These are phyloP conservation scores for Polyporus tsugae DNA, from an alignment of 1,284 basidiomycete genomes.

Conservation along the genomic window DNA sequence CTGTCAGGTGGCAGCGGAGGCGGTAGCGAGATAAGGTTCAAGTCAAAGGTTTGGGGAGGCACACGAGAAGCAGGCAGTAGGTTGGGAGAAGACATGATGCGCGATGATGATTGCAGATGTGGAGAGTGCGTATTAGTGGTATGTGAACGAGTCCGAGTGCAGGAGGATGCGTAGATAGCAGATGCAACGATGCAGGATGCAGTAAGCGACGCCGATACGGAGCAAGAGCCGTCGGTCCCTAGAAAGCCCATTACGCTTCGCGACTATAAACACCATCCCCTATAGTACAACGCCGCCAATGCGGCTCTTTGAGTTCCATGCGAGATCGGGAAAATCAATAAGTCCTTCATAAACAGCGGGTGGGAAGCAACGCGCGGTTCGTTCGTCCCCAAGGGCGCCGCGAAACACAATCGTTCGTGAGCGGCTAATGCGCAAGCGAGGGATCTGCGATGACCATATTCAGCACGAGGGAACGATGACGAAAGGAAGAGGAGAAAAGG, in stretches of 20 bases:
- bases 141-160: conserved; percentile 18
- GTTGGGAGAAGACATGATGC: conserved; percentile 13
- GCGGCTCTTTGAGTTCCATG: conserved; percentile 28
- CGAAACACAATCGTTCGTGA: not conserved
- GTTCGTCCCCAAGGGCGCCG: conserved; percentile 2
- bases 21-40: conserved; percentile 12
- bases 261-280: conserved; percentile 28
- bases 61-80: not conserved
- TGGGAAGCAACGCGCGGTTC: not conserved
- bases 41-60: not conserved
- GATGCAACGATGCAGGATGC: conserved; percentile 16
- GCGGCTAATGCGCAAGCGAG: conserved; percentile 24
- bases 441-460: conserved; percentile 28
- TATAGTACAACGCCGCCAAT: conserved; percentile 31
- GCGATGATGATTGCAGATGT: conserved; percentile 29
- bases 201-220: conserved; percentile 27
- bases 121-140: conserved; percentile 10
- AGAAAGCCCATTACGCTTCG: conserved; percentile 33
- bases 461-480: conserved; percentile 19
- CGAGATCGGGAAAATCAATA: conserved; percentile 15
- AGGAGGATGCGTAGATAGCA: conserved; percentile 28
- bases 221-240: conserved; percentile 11
- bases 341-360: not conserved
- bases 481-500: conserved; percentile 20
- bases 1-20: conserved; percentile 38